A percentile compares a stretch with the other conserved stretches of the same genome.
These are phyloP conservation scores for Chaetomium sp. DNA, from an alignment of 2,329 filamentous ascomycete genomes.

Conservation along the genomic window DNA sequence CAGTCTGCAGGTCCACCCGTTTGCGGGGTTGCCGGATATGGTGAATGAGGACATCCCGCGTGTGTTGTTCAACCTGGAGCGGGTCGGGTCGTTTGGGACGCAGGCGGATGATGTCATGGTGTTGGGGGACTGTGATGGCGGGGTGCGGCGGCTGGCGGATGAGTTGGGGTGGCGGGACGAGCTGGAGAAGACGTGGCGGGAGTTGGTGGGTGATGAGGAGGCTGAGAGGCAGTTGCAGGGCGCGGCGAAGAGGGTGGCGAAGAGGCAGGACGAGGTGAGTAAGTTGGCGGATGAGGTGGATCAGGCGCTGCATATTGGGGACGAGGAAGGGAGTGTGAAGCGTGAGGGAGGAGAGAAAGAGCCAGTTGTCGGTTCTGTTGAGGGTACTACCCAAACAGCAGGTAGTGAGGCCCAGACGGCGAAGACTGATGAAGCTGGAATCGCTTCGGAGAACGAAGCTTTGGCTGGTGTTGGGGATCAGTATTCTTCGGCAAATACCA, in stretches of 20 bases:
- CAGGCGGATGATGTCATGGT: conserved; percentile 78
- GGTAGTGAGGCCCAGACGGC: too few relatives aligned
- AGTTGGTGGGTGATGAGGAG: conserved; percentile 56
- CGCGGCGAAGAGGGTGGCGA: conserved; percentile 28
- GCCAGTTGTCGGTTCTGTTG: neutral
- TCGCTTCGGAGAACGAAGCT: too few relatives aligned
- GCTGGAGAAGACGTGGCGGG: conserved; percentile 68
- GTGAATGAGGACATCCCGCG: conserved; percentile 60
- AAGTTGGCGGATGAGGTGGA: conserved; percentile 29
- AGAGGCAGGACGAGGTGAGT: conserved; percentile 39
- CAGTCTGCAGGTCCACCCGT: conserved; percentile 80
- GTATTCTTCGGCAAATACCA: too few relatives aligned
- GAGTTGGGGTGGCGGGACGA: conserved; percentile 82
- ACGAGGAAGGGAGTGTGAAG: conserved; percentile 2
- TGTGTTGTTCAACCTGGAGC: conserved; percentile 80
- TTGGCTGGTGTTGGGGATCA: too few relatives aligned
- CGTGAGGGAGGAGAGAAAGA: neutral
- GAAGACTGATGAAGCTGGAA: too few relatives aligned
- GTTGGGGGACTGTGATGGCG: conserved; percentile 75
- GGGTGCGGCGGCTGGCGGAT: conserved; percentile 70
- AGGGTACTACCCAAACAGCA: too few relatives aligned
- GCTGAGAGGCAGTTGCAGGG: conserved; percentile 42
- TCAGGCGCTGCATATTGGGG: conserved; percentile 22
- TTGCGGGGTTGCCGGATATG: conserved; percentile 69
- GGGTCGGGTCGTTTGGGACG: conserved; percentile 70